These are phyloP conservation scores for Cercophora samala DNA, from an alignment of 495 filamentous ascomycete genomes.

Conservation along the genomic window DNA sequence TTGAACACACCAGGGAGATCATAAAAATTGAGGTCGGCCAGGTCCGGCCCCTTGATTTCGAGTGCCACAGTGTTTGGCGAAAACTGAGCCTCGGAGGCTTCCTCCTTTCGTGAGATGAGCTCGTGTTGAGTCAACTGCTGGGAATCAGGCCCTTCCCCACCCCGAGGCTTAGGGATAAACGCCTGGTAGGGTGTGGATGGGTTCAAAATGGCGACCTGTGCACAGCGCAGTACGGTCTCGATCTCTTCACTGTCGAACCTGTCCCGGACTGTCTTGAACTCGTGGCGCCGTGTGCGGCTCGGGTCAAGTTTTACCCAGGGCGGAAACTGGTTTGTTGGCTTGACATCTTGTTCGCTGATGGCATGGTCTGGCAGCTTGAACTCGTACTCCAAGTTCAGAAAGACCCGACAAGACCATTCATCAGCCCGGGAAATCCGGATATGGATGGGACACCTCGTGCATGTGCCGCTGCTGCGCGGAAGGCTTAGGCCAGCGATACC, in stretches of 20 bases:
- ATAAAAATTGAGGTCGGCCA: slow-evolving; percentile 72
- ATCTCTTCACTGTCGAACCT: slow-evolving; percentile 47
- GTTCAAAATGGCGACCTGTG: slow-evolving; percentile 71
- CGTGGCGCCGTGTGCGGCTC: slow-evolving; percentile 26
- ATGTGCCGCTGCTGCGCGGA: slow-evolving; percentile 64
- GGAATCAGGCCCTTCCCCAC: slow-evolving; percentile 28
- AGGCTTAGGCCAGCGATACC: slow-evolving; percentile 75
- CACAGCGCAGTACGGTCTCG: slow-evolving; percentile 58
- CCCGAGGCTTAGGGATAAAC: slow-evolving; percentile 46
- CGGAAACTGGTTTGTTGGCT: slow-evolving; percentile 40
- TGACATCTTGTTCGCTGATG: slow-evolving; percentile 40
- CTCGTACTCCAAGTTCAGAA: slow-evolving; percentile 56
- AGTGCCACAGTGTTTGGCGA: slow-evolving; percentile 73
- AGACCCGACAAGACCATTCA: slow-evolving; percentile 63
- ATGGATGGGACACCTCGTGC: slow-evolving; percentile 73
- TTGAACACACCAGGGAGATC: slow-evolving; percentile 79
- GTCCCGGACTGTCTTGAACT: slow-evolving; percentile 46
- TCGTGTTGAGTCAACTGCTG: slow-evolving; percentile 30
- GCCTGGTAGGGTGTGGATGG: slow-evolving; percentile 44
- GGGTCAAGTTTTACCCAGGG: slow-evolving; percentile 39
- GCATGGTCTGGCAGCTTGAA: slow-evolving; percentile 35
- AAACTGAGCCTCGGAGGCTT: slow-evolving; percentile 56
- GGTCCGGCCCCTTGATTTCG: slow-evolving; percentile 64
- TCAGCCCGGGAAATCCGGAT: slow-evolving; percentile 62
- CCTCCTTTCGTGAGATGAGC: slow-evolving; percentile 33